A percentile compares a stretch with the other conserved stretches of the same genome.
These are phyloP conservation scores for Hypholoma sublateritium DNA, from an alignment of 768 basidiomycete genomes.

Conservation along the genomic window DNA sequence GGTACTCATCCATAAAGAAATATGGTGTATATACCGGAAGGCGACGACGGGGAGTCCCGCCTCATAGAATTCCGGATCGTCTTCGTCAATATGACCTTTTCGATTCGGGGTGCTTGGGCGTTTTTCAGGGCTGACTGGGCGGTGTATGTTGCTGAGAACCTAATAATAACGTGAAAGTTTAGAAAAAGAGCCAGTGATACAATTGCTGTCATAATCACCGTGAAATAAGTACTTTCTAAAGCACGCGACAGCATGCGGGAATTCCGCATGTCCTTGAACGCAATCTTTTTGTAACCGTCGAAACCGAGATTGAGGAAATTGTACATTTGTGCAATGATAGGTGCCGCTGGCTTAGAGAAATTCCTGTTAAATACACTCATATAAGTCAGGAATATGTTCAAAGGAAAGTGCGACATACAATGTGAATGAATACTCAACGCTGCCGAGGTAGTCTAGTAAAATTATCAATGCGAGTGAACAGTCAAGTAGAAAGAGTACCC, in stretches of 20 bases:
- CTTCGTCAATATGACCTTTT: conserved; percentile 17
- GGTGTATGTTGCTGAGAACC: conserved; percentile 53
- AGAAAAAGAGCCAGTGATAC: background rate
- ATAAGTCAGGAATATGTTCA: background rate
- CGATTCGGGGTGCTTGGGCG: background rate
- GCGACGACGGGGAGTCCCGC: conserved; percentile 62
- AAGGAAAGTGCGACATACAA: conserved; percentile 27
- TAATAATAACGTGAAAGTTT: conserved; percentile 8
- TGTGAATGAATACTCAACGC: conserved; percentile 61
- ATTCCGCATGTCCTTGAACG: conserved; percentile 51
- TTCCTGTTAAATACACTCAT: conserved; percentile 30
- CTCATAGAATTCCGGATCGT: conserved; percentile 47
- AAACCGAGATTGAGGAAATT: conserved; percentile 62
- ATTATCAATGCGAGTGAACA: conserved; percentile 11
- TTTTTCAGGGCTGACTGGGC: conserved; percentile 24
- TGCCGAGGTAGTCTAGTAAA: conserved; percentile 48
- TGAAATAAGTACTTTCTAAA: conserved; percentile 54
- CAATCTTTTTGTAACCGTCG: conserved; percentile 47
- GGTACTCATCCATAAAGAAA: background rate
- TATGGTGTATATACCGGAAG: conserved; percentile 36
- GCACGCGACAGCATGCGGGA: conserved; percentile 57
- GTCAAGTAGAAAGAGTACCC: conserved; percentile 14
- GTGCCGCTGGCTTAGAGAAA: conserved; percentile 59
- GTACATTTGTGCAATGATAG: conserved; percentile 59
- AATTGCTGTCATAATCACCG: conserved; percentile 19